Percentiles rank a stretch among this genome's conserved stretches.
phyloP scores from a whole-genome alignment of 176 grass and related monocot genomes.

The Thinopyrum elongatum region DNA sequence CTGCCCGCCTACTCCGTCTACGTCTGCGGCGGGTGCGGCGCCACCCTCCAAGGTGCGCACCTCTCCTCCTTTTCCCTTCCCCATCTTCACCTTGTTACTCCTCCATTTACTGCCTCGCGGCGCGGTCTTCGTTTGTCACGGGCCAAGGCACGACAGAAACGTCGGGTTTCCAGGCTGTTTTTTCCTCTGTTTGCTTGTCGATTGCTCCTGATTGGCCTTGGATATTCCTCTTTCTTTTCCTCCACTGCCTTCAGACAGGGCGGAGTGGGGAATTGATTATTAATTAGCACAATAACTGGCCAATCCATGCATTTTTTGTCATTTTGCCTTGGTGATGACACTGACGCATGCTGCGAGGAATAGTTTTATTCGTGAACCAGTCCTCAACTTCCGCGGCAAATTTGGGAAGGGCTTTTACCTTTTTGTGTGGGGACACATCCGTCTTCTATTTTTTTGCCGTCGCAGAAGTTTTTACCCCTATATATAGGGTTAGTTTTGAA shows the following conservation, averaged over 20 bases:
- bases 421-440: not conserved
- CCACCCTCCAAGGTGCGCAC: conserved; percentile 67
- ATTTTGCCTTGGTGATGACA: not conserved
- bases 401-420: not conserved
- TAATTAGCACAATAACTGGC: not conserved
- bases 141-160: not conserved
- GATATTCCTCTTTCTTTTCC: not conserved
- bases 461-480: not conserved
- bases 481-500: not conserved
- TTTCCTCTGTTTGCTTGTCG: not conserved
- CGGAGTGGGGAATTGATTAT: not conserved
- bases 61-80: not conserved
- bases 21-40: conserved; percentile 83
- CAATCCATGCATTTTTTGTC: not conserved
- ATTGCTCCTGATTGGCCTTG: not conserved
- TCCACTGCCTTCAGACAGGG: not conserved
- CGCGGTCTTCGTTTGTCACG: not conserved
- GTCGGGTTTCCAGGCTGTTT: not conserved
- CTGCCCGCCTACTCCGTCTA: conserved; percentile 81
- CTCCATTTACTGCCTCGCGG: not conserved
- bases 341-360: not conserved
- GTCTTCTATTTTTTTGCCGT: not conserved
- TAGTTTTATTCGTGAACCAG: not conserved
- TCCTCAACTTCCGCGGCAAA: not conserved
- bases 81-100: not conserved